Evolutionary conservation across 371 early-diverging fungal genomes (phyloP), one percentile per base, ranked within the genome.

Genomic region (Phascolomyces articulosus): DNA sequence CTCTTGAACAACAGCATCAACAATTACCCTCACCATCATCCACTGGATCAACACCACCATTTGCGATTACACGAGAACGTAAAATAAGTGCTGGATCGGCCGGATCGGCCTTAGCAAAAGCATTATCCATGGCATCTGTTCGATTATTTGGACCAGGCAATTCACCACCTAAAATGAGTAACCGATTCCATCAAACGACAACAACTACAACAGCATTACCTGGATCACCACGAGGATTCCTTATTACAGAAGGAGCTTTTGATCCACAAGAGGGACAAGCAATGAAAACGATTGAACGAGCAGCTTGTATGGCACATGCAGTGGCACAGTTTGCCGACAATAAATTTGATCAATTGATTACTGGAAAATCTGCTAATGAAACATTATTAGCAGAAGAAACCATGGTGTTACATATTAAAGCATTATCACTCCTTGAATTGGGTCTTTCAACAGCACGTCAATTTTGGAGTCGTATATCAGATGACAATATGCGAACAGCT

Each of bases 371-470:
- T 16, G 60, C 28, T 20, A 59, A 66, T 40, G 71, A 66, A 51
- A 21, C 51, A 6, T 18, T 40, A 20, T 55, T 78, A 54, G 86
- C 85, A 15, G 91, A 91, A 59, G 94, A 94, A 65, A 87, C 91
- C 2, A 81, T 92, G 51, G 86, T 84, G 16, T 82, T 94, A 16
- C 93, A 93, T 68, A 78, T 95, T 24, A 85, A 90, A 48, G 87
- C 93, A 1, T 72, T 95, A 28, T 85, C 92, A 13, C 71, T 93
- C 4, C 75, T 94, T 63, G 93, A 95, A 69, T 63, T 80, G 2
- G 95, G 91, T 1, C 79, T 94, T 70, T 82, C 86, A 65, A 80
- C 84, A 38, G 95, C 95, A 2, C 85, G 85, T 40, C 74, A 82
- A 3, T 87, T 93, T 60, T 95, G 93, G 93, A 80, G 60, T 56